Percentiles rank a stretch among this genome's conserved stretches.
Evolutionary conservation across 805 yeast species (phyloP).

Genomic region (Saturnispora diversa): DNA sequence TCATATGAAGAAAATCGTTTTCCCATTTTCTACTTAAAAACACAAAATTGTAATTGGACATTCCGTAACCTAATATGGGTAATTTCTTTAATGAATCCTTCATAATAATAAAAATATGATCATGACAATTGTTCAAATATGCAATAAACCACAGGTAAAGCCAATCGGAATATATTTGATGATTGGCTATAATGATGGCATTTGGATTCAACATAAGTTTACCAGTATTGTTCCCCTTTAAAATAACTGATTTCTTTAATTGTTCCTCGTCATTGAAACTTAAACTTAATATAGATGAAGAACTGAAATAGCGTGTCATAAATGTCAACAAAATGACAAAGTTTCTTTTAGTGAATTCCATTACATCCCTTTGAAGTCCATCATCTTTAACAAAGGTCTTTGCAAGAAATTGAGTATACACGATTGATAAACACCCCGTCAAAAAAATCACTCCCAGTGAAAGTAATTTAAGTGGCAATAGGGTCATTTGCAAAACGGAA

Average conservation of each 20-base stretch:
- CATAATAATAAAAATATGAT: conserved; percentile 61
- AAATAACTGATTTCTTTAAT: conserved; percentile 7
- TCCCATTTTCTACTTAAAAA: conserved; percentile 84
- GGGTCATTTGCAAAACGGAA: not conserved
- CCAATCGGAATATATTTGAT: conserved; percentile 95
- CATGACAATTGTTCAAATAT: conserved; percentile 58
- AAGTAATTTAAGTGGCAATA: conserved; percentile 13
- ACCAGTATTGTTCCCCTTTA: conserved; percentile 10
- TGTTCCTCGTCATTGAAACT: conserved; percentile 28
- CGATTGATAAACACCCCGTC: conserved; percentile 38
- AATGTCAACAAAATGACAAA: conserved; percentile 50
- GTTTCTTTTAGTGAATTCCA: conserved; percentile 48
- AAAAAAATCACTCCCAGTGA: conserved; percentile 24
- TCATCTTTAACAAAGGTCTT: conserved; percentile 26
- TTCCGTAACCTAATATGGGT: conserved; percentile 81
- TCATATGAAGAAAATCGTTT: conserved; percentile 54
- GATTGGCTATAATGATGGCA: conserved; percentile 68
- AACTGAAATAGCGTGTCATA: conserved; percentile 37
- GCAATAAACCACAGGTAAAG: conserved; percentile 79
- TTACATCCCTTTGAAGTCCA: conserved; percentile 32
- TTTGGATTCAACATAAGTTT: conserved; percentile 20
- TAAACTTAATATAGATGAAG: conserved; percentile 46
- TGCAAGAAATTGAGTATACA: conserved; percentile 39
- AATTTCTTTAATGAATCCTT: conserved; percentile 63
- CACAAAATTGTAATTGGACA: conserved; percentile 69